Percentiles rank a stretch among this genome's conserved stretches.
Conservation (phyloP, 2,329 filamentous ascomycete genomes). For the Aspergillus aculeatus region DNA sequence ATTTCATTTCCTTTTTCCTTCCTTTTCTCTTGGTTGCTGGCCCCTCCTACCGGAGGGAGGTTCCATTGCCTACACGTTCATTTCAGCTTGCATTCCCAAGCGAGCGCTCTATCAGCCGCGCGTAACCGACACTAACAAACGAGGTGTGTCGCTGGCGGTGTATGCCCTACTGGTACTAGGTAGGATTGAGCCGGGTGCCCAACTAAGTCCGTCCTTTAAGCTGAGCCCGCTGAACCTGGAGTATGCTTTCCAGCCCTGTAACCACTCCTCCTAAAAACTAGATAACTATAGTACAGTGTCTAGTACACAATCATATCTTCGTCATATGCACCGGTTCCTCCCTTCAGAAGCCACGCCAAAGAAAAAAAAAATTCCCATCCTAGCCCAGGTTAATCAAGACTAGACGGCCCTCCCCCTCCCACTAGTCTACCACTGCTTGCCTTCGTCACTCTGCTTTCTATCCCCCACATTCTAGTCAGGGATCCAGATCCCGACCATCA, state of each 20-base stretch:
- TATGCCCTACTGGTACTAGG: background rate
- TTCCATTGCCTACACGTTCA: background rate
- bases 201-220: background rate
- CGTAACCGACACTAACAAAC: background rate
- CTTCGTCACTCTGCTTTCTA: background rate
- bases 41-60: background rate
- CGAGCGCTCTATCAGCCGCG: background rate
- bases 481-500: constrained; percentile 6
- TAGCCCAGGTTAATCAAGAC: background rate
- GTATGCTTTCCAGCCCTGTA: background rate
- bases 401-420: background rate
- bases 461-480: constrained; percentile 5
- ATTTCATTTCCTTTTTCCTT: background rate
- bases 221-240: too few species aligned
- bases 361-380: background rate
- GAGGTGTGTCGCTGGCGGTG: background rate
- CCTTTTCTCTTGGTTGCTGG: background rate
- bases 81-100: background rate
- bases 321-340: background rate
- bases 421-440: background rate
- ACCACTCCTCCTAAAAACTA: background rate
- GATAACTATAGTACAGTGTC: background rate
- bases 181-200: background rate
- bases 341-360: background rate
- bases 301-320: background rate